Evolutionary conservation across 129 eudicot species (phyloP).

Genomic region (carrot (Daucus carota)): DH1_v3.0 NC_030385.2:39748501-39749000

Average conservation of each 20-base stretch:
- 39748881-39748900: slow-evolving; percentile 10
- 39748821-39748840: slow-evolving; percentile 44
- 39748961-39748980: slow-evolving; percentile 63
- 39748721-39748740: slow-evolving; percentile 47
- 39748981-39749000: slow-evolving; percentile 79
- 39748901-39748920: slow-evolving; percentile 12
- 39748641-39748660: slow-evolving; percentile 48
- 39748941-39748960: slow-evolving; percentile 80
- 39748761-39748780: slow-evolving; percentile 34
- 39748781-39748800: slow-evolving; percentile 51
- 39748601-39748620: slow-evolving; percentile 27
- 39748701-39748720: slow-evolving; percentile 42
- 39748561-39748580: slow-evolving; percentile 42
- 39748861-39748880: slow-evolving; percentile 35
- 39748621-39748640: slow-evolving; percentile 29
- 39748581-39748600: slow-evolving; percentile 14
- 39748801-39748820: slow-evolving; percentile 43
- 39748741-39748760: slow-evolving; percentile 23
- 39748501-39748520: slow-evolving; percentile 18
- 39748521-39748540: slow-evolving; percentile 38
- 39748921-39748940: slow-evolving; percentile 40
- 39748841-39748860: slow-evolving; percentile 67
- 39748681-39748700: slow-evolving; percentile 40
- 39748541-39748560: slow-evolving; percentile 74
- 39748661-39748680: slow-evolving; percentile 61